Percentiles rank a stretch among this genome's conserved stretches.
Evolutionary conservation across 1,284 basidiomycete genomes (phyloP).

Genomic region (Sanguinoderma infundibulare): DNA sequence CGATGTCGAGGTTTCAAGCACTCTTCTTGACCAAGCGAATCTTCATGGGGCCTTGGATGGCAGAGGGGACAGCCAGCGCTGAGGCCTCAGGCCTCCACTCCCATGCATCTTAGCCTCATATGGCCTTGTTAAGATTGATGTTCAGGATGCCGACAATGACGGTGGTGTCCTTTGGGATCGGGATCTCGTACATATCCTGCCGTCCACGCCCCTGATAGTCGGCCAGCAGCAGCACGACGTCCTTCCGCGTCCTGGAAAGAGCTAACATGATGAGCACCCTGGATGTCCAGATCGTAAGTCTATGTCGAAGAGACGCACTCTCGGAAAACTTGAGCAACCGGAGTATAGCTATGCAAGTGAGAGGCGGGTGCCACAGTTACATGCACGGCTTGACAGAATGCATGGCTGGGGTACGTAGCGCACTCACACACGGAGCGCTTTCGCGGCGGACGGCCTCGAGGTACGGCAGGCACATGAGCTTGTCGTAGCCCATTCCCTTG

Average conservation of each 20-base stretch:
- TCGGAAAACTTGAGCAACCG: neutral
- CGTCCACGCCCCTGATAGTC: too few species aligned
- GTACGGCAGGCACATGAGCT: too few species aligned
- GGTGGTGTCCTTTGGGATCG: neutral
- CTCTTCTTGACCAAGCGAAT: neutral
- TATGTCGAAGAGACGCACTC: neutral
- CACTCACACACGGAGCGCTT: neutral
- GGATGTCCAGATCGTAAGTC: too few species aligned
- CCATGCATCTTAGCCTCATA: neutral
- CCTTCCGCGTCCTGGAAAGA: neutral
- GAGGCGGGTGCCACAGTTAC: too few species aligned
- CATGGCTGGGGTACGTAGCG: neutral
- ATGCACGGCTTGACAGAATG: neutral
- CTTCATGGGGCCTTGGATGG: neutral
- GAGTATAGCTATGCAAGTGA: neutral
- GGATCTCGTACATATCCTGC: neutral
- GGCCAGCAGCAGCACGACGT: neutral
- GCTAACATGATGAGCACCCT: neutral
- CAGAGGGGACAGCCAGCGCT: too few species aligned
- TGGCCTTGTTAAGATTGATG: neutral
- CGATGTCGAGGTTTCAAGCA: neutral
- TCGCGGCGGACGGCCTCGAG: too few species aligned
- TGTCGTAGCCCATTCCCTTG: neutral
- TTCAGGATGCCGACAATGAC: neutral
- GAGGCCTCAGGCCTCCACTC: too few species aligned